Evolutionary conservation across 164 flowering plant genomes (phyloP).

Genomic region (Nymphaea thermarum): DNA sequence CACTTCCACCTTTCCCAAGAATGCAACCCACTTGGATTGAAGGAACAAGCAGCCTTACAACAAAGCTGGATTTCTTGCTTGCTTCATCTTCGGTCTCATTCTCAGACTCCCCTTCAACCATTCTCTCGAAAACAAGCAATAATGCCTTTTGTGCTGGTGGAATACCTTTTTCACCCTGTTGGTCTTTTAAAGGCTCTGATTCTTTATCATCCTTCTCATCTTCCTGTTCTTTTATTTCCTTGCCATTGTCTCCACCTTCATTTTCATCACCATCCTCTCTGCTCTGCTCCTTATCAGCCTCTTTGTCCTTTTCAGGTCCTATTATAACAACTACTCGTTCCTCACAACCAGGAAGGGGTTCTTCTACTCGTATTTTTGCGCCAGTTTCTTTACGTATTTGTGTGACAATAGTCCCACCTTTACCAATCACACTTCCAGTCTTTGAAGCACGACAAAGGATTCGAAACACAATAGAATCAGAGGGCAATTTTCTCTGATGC

Average conservation of each 20-base stretch:
- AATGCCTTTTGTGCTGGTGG: constrained; percentile 66
- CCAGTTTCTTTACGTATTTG: constrained; percentile 68
- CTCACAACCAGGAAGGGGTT: constrained; percentile 56
- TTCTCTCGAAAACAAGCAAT: constrained; percentile 63
- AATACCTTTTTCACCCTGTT: constrained; percentile 21
- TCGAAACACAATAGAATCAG: constrained; percentile 34
- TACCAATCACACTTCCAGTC: constrained; percentile 48
- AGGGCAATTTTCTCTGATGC: constrained; percentile 18
- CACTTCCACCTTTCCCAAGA: constrained; percentile 70
- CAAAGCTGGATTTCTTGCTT: constrained; percentile 21
- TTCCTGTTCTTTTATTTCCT: constrained; percentile 14
- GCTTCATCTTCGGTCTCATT: constrained; percentile 33
- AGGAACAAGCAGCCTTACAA: constrained; percentile 62
- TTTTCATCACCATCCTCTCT: constrained; percentile 20
- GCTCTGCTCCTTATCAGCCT: constrained; percentile 17
- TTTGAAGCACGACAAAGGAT: constrained; percentile 65
- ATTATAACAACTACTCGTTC: constrained; percentile 59
- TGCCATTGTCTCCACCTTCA: constrained; percentile 17
- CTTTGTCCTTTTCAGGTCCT: constrained; percentile 43
- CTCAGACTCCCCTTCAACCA: constrained; percentile 44
- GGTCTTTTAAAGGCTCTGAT: constrained; percentile 18
- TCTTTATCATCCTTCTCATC: constrained; percentile 28
- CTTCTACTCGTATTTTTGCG: constrained; percentile 67
- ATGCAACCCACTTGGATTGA: constrained; percentile 74
- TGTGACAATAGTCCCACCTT: constrained; percentile 41